phyloP scores from a whole-genome alignment of 75 land plant genomes.

The Selaginella moellendorffii region DNA sequence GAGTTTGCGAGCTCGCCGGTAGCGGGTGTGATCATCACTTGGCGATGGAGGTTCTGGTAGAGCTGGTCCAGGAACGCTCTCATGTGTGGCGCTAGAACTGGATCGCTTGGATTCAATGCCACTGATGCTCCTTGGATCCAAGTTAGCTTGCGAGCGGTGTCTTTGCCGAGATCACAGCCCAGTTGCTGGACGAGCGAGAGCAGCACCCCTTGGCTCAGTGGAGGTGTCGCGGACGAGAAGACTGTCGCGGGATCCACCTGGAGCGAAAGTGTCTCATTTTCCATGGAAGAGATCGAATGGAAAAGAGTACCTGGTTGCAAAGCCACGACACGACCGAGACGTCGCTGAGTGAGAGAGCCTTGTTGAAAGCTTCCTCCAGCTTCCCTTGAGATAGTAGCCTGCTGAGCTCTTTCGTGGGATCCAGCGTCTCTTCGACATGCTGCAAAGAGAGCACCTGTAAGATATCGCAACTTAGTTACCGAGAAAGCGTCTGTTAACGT shows the following conservation, averaged over 20 bases:
- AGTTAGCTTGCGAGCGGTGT: conserved; percentile 48
- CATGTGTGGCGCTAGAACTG: conserved; percentile 53
- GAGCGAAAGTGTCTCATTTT: background rate
- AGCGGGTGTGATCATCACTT: conserved; percentile 33
- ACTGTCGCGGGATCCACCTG: conserved; percentile 66
- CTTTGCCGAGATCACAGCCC: conserved; percentile 77
- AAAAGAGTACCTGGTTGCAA: conserved; percentile 96
- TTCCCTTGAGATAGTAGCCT: conserved; percentile 68
- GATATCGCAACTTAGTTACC: too few species aligned
- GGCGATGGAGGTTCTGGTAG: conserved; percentile 50
- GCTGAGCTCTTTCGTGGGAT: conserved; percentile 82
- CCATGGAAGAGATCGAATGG: too few species aligned
- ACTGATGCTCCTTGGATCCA: conserved; percentile 84
- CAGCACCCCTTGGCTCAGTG: conserved; percentile 93
- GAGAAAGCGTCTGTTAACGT: too few species aligned
- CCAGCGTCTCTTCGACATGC: conserved; percentile 67
- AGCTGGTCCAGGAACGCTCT: conserved; percentile 81
- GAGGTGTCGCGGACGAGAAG: conserved; percentile 46
- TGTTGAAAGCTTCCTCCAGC: conserved; percentile 84
- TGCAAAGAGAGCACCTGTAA: conserved; percentile 31
- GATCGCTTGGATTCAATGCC: conserved; percentile 75
- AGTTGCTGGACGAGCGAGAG: conserved; percentile 87
- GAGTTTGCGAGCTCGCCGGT: conserved; percentile 24
- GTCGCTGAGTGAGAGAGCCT: conserved; percentile 83
- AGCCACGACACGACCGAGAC: conserved; percentile 90